Evolutionary conservation across 2,329 filamentous ascomycete species (phyloP), one percentile per base, ranked within the genome.

Genomic region (Seiridium cupressi): DNA sequence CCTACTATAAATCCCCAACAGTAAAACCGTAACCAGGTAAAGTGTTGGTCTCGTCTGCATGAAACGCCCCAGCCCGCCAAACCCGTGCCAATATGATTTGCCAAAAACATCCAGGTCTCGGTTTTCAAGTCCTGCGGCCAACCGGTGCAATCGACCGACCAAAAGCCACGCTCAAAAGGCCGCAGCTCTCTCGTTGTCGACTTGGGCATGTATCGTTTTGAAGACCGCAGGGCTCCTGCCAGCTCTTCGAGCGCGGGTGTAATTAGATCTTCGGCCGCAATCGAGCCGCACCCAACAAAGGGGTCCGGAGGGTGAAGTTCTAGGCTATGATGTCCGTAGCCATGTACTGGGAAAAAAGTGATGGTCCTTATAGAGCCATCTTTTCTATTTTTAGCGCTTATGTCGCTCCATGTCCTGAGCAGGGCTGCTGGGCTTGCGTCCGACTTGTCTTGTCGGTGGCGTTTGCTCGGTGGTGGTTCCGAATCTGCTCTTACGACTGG

Each of bases 1-100:
- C 86, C 82, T 0, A 86, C 85, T 0, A 92, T 77, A 63, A 89
- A 84, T 0, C 90, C 93, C 88, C 91, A 97, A 69, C 91, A 91
- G 70, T 90, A 95, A 1, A 94, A 72, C 40, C 86, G 83, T 2
- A 96, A 72, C 60, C 79, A 76, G 9, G 69, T 73, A 65, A 77
- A 81, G 3, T 66, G 70, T 32, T 67, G 66, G 53, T 80, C 77
- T 34, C 85, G 76, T 11, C 70, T 73, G 64, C 84, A 87, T 77
- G 84, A 86, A 1, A 89, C 80, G 3, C 87, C 87, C 89, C 89
- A 92, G 3, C 89, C 89, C 0, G 84, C 82, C 31, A 79, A 75
- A 0, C 87, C 86, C 34, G 77, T 78, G 5, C 76, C 76, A 40
- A 96, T 76, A 54, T 86, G 84, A 13, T 87, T 81, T 5, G 77